Evolutionary conservation across 73 alveolate genomes (phyloP), one percentile per base, ranked within the genome.

Genomic region (Tetrahymena borealis): DNA sequence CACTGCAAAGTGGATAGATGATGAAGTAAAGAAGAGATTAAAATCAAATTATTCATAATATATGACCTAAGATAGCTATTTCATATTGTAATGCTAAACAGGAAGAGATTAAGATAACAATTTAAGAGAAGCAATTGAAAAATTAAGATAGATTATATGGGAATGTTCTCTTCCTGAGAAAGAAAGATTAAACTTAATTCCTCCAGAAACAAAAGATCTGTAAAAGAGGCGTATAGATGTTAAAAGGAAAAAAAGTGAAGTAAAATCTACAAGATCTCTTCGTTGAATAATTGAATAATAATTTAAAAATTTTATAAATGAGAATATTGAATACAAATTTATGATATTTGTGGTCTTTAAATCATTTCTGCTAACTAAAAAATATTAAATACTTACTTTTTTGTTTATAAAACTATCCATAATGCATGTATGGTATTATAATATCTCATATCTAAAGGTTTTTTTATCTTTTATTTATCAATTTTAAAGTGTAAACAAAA

Each of bases 91-190:
- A 42, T 93, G 96, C 32, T 91, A 95, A 90, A 40, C 91, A 11
- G 77, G 92, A 4, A 93, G 97, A 37, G 95, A 90, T 32, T 91
- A 95, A 78, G 39, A 78, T 9, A 38, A 24, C 28, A 95, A 95
- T 91, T 92, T 90, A 79, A 78, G 90, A 36, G 96, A 95, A 90
- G 97, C 96, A 15, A 93, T 94, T 16, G 95, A 94, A 39, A 95
- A 94, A 90, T 85, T 95, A 38, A 42, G 90, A 60, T 90, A 90
- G 35, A 90, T 93, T 39, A 18, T 95, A 1, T 90, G 77, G 32
- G 95, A 93, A 78, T 93, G 95, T 28, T 41, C 91, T 5, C 91
- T 77, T 38, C 96, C 97, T 32, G 96, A 85, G 8, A 94, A 91
- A 78, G 92, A 36, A 39, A 37, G 79, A 85, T 37, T 94, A 31